Conservation (phyloP, 768 basidiomycete species). For the Coprinopsis strossmayeri region DNA sequence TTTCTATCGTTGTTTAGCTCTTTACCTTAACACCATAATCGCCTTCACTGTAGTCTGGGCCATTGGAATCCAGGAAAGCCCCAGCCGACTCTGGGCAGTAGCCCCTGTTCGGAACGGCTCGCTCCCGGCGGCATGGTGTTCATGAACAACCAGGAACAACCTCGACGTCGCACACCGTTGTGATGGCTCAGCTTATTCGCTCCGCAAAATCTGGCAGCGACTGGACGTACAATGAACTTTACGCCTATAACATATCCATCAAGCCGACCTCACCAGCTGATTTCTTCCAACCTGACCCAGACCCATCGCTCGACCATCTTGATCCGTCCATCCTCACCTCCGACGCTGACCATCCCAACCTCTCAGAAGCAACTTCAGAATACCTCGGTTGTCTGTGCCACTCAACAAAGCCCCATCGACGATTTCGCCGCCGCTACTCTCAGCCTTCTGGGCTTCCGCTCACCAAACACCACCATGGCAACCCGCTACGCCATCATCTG, state of each 20-base stretch:
- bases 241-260: constrained; percentile 23
- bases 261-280: constrained; percentile 7
- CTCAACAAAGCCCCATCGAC: constrained; percentile 14
- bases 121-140: no score
- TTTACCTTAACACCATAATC: no score
- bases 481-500: constrained; percentile 22
- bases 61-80: no score
- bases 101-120: no score
- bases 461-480: not conserved
- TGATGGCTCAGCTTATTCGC: constrained; percentile 22
- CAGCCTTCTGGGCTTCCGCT: constrained; percentile 8
- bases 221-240: constrained; percentile 22
- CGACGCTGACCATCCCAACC: constrained; percentile 13
- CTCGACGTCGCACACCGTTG: constrained; percentile 1
- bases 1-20: no score
- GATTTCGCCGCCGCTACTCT: constrained; percentile 9
- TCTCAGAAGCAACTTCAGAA: constrained; percentile 14
- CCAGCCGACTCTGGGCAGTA: no score
- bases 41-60: no score
- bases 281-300: constrained; percentile 17
- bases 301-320: constrained; percentile 21
- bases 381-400: constrained; percentile 18
- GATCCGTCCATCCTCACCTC: constrained; percentile 19
- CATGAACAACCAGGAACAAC: no score
- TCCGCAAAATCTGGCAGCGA: constrained; percentile 21